Evolutionary conservation across 225 moss, liverwort and hornwort species (phyloP).

Genomic region (Takakia lepidozioides): DNA sequence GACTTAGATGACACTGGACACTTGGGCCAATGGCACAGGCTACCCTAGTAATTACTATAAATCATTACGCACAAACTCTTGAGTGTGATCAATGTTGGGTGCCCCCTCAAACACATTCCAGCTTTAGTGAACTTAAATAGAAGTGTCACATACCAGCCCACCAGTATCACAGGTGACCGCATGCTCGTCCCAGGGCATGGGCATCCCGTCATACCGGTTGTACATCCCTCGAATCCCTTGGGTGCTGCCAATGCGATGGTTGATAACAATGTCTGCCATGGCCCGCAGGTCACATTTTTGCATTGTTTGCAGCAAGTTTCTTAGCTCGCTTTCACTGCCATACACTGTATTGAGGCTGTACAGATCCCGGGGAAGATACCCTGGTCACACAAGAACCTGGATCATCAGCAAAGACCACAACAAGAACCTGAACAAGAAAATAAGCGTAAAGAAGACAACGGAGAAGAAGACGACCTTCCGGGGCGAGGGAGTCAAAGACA

Average conservation of each 20-base stretch:
- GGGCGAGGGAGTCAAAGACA: constrained; percentile 69
- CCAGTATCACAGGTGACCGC: constrained; percentile 89
- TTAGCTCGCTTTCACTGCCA: constrained; percentile 70
- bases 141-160: no score
- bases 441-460: no score
- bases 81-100: constrained; percentile 88
- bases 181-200: constrained; percentile 99
- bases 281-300: constrained; percentile 62
- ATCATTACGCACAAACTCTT: constrained; percentile 88
- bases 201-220: constrained; percentile 97
- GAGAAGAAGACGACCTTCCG: no score
- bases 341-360: constrained; percentile 77
- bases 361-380: constrained; percentile 86
- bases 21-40: no score
- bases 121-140: no score
- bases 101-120: constrained; percentile 94
- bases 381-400: constrained; percentile 16
- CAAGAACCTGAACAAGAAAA: neutral
- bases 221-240: constrained; percentile 64
- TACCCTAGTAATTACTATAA: constrained; percentile 78
- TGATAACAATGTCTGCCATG: constrained; percentile 95
- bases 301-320: constrained; percentile 40
- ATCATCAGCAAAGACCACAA: neutral
- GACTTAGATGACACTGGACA: no score
- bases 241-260: constrained; percentile 86